These are phyloP conservation scores for Phlegmacium glaucopus DNA, from an alignment of 768 basidiomycete genomes.

Conservation along the genomic window DNA sequence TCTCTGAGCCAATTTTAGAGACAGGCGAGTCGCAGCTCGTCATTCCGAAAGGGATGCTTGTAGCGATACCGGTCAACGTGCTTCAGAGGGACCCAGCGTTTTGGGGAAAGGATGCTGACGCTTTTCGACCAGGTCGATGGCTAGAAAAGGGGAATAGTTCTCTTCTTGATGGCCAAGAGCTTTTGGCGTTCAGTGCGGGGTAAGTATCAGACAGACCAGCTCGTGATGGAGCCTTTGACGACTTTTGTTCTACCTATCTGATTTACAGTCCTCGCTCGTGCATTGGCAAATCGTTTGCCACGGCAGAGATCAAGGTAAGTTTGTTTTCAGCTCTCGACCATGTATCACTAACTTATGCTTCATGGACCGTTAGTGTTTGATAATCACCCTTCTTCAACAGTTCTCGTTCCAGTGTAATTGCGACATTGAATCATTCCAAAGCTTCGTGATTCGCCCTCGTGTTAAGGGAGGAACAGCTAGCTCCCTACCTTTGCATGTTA, in stretches of 20 bases:
- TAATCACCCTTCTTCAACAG: conserved; percentile 47
- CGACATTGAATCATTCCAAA: conserved; percentile 61
- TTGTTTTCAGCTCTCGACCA: background rate
- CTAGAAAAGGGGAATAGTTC: conserved; percentile 32
- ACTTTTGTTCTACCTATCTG: conserved; percentile 9
- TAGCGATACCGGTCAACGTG: conserved; percentile 55
- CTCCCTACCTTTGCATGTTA: conserved; percentile 53
- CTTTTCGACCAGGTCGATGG: conserved; percentile 66
- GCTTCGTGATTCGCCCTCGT: conserved; percentile 62
- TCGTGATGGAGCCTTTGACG: conserved; percentile 1
- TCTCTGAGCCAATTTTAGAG: conserved; percentile 48
- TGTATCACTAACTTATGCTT: background rate
- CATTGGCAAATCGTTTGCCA: conserved; percentile 56
- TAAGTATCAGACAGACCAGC: conserved; percentile 24
- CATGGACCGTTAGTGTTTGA: conserved; percentile 27
- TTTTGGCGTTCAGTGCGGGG: conserved; percentile 61
- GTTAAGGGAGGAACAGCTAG: conserved; percentile 49
- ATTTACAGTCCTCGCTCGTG: conserved; percentile 57
- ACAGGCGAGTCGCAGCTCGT: conserved; percentile 39
- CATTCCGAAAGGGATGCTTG: conserved; percentile 54
- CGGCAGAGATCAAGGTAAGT: conserved; percentile 56
- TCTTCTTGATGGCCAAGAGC: conserved; percentile 33
- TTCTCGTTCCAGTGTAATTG: conserved; percentile 50
- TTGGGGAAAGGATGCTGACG: conserved; percentile 59
- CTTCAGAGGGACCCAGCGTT: conserved; percentile 47